Evolutionary conservation across 2,329 filamentous ascomycete species (phyloP).

Genomic region (Basipetospora chlamydospora): DNA sequence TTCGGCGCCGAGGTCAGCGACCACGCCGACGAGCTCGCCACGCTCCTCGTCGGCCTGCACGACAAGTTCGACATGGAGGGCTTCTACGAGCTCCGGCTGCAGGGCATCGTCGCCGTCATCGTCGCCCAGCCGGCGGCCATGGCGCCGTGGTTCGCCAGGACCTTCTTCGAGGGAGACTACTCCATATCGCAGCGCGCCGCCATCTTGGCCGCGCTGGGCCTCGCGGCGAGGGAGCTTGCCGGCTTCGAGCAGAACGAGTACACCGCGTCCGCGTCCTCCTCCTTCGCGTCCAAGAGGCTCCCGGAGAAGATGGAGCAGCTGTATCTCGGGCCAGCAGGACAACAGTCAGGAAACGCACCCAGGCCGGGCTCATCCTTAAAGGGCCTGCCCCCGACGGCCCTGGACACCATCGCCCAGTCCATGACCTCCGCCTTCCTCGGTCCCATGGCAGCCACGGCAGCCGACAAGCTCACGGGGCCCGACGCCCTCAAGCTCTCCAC

Average conservation of each 20-base stretch:
- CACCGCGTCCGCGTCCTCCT: conserved; percentile 25
- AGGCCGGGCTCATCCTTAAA: conserved; percentile 26
- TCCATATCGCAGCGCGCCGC: conserved; percentile 72
- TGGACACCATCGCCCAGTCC: conserved; percentile 53
- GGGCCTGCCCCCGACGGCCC: conserved; percentile 38
- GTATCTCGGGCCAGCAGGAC: conserved; percentile 34
- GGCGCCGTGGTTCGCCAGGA: conserved; percentile 69
- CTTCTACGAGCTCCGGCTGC: conserved; percentile 61
- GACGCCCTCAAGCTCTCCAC: conserved; percentile 77
- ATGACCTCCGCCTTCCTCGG: conserved; percentile 62
- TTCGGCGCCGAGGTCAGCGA: conserved; percentile 82
- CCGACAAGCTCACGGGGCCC: conserved; percentile 66
- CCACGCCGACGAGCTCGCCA: conserved; percentile 68
- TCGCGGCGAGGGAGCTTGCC: conserved; percentile 72
- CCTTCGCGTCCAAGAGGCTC: conserved; percentile 71
- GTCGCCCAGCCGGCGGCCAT: conserved; percentile 62
- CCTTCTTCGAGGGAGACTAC: conserved; percentile 86
- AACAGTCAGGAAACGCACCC: conserved; percentile 10
- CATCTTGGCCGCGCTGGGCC: conserved; percentile 66
- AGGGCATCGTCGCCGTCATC: conserved; percentile 70
- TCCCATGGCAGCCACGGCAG: conserved; percentile 68
- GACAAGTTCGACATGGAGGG: conserved; percentile 71
- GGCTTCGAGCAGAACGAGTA: conserved; percentile 51
- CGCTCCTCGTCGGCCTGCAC: conserved; percentile 62
- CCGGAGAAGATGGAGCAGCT: conserved; percentile 59